These are phyloP conservation scores for Gracilaria domingensis DNA, from an alignment of 23 red algal species.

Conservation along the genomic window DNA sequence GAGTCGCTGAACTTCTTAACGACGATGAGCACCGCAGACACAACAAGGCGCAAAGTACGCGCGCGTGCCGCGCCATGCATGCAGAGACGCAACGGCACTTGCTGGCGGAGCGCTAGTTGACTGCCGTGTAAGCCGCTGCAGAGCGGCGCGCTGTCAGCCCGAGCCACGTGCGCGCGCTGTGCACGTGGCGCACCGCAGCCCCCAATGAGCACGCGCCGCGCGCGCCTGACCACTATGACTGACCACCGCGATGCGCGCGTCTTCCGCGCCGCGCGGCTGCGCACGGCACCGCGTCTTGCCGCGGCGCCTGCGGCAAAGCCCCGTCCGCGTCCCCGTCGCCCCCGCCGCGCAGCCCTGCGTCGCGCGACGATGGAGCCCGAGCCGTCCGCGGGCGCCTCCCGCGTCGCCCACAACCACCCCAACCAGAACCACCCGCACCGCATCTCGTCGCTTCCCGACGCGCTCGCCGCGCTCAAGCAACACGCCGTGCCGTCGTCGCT, in stretches of 20 bases:
- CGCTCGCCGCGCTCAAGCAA: conserved; percentile 24
- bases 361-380: too few species aligned
- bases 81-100: not conserved
- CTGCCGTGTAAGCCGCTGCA: conserved; percentile 32
- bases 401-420: not conserved
- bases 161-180: not conserved
- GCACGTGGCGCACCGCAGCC: too few species aligned
- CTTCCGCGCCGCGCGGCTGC: too few species aligned
- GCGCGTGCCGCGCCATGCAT: not conserved
- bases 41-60: not conserved
- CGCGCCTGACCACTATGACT: too few species aligned
- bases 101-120: conserved; percentile 18
- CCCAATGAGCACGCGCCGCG: too few species aligned
- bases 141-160: too few species aligned
- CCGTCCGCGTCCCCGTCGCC: too few species aligned
- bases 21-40: not conserved
- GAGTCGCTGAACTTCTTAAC: not conserved
- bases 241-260: too few species aligned
- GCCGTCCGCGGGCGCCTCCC: not conserved
- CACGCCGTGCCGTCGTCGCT: not conserved
- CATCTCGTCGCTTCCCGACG: conserved; percentile 53
- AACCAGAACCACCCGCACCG: conserved; percentile 44
- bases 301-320: too few species aligned
- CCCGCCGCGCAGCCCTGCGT: too few species aligned
- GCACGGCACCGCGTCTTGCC: too few species aligned